Base-by-base conservation (phyloP, 2,329 filamentous ascomycete species). In the Fusarium xyrophilum region DNA sequence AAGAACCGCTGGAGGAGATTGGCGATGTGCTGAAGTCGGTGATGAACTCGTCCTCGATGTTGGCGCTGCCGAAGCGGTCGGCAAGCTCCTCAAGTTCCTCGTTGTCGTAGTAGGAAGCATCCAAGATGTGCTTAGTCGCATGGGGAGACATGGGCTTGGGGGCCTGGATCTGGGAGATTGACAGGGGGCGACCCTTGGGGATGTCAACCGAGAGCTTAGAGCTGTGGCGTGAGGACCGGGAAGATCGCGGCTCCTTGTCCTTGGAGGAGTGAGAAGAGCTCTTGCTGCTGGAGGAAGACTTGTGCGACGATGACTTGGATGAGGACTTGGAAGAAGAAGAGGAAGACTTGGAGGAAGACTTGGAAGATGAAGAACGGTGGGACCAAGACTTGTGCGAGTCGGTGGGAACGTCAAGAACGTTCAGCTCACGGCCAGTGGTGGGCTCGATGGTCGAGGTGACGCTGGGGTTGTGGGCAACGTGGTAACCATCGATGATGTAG, bases 401-500 rank as follows among this genome's bases (percentile, higher is more conserved):
- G 36, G 74, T 86, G 79, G 93, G 92, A 66, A 97, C 92, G 80
- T 98, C 94, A 81, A 99, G 93, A 82, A 97, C 93, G 88, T 99
- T 99, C 75, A 99, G 88, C 82, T 94, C 93, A 80, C 96, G 95
- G 83, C 94, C 93, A 60, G 96, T 98, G 80, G 94, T 98, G 79
- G 95, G 94, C 86, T 99, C 96, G 73, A 92, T 91, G 78, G 92
- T 96, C 78, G 91, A 95, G 76, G 91, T 85, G 79, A 93, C 90
- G 80, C 92, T 92, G 73, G 95, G 94, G 84, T 98, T 96, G 87
- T 98, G 95, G 67, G 94, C 94, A 80, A 97, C 91, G 81, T 97
- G 94, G 89, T 97, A 97, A 75, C 96, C 96, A 81, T 99, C 96
- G 81, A 98, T 96, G 89, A 98, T 97, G 87, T 97, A 99, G 89